A percentile compares a stretch with the other conserved stretches of the same genome.
These are phyloP conservation scores for Sclerotinia spermophila DNA, from an alignment of 2,329 filamentous ascomycete species.

Conservation along the genomic window DNA sequence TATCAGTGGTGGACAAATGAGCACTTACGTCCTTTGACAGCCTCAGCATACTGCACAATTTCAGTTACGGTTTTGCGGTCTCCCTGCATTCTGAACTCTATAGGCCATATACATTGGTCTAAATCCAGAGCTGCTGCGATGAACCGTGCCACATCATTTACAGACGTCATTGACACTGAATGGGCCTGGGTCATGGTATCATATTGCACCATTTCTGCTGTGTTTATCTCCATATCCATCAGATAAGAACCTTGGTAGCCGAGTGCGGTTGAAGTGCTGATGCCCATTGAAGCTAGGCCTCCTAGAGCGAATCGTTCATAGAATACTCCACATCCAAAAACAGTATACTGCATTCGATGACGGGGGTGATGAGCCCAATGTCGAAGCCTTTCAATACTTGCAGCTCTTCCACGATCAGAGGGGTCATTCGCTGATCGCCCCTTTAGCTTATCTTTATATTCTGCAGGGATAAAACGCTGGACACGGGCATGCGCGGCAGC, in stretches of 20 bases:
- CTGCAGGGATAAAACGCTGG: slow-evolving; percentile 67
- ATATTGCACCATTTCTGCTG: slow-evolving; percentile 58
- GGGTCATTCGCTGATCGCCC: slow-evolving; percentile 53
- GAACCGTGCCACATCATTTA: slow-evolving; percentile 67
- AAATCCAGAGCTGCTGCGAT: slow-evolving; percentile 66
- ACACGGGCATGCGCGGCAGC: slow-evolving; percentile 64
- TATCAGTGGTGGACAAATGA: slow-evolving; percentile 7
- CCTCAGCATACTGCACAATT: slow-evolving; percentile 50
- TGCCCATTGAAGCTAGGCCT: slow-evolving; percentile 56
- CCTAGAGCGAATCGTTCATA: slow-evolving; percentile 71
- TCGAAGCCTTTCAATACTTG: slow-evolving; percentile 54
- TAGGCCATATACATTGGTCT: slow-evolving; percentile 58
- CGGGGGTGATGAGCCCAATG: slow-evolving; percentile 47
- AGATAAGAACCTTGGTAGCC: slow-evolving; percentile 60
- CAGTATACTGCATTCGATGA: slow-evolving; percentile 60
- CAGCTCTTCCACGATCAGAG: slow-evolving; percentile 56
- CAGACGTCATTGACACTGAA: slow-evolving; percentile 64
- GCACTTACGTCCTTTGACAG: slow-evolving; percentile 47
- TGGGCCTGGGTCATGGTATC: slow-evolving; percentile 48
- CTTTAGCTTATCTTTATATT: slow-evolving; percentile 65
- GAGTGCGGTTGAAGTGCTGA: slow-evolving; percentile 55
- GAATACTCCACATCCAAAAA: slow-evolving; percentile 71
- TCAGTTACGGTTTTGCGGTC: slow-evolving; percentile 59
- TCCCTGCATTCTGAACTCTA: slow-evolving; percentile 66
- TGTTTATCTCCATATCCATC: slow-evolving; percentile 55